Conservation (phyloP, 2,329 filamentous ascomycete species). For the Blumeria hordei region DNA sequence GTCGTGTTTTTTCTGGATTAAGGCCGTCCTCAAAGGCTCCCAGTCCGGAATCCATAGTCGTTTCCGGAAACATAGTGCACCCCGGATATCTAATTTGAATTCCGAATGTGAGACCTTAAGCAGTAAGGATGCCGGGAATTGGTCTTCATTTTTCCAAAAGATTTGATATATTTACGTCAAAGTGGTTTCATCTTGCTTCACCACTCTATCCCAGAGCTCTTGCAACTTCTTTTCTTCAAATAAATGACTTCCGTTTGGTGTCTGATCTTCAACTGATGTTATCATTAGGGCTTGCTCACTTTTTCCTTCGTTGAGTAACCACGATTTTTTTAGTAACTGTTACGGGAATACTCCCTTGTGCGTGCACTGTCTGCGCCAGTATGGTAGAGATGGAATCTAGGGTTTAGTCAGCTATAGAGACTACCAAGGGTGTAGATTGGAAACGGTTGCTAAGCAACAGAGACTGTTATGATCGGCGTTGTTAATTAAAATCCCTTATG, state of each 20-base stretch:
- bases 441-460: too few species aligned
- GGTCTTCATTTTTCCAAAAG: not conserved
- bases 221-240: not conserved
- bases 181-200: not conserved
- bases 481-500: too few species aligned
- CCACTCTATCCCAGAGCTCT: not conserved
- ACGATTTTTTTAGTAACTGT: not conserved
- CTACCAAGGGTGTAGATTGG: too few species aligned
- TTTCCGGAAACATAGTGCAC: not conserved
- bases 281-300: not conserved
- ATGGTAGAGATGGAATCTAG: too few species aligned
- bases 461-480: too few species aligned
- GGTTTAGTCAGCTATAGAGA: too few species aligned
- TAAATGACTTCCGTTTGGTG: not conserved
- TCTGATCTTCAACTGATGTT: not conserved
- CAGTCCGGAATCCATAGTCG: not conserved
- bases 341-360: not conserved
- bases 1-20: not conserved
- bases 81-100: not conserved
- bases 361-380: not conserved
- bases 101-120: not conserved
- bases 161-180: not conserved
- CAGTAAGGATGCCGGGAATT: not conserved
- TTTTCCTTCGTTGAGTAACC: not conserved
- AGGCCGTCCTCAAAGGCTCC: not conserved